Conservation (phyloP, 1,284 basidiomycete species). For the Apiotrichum porosum region DNA sequence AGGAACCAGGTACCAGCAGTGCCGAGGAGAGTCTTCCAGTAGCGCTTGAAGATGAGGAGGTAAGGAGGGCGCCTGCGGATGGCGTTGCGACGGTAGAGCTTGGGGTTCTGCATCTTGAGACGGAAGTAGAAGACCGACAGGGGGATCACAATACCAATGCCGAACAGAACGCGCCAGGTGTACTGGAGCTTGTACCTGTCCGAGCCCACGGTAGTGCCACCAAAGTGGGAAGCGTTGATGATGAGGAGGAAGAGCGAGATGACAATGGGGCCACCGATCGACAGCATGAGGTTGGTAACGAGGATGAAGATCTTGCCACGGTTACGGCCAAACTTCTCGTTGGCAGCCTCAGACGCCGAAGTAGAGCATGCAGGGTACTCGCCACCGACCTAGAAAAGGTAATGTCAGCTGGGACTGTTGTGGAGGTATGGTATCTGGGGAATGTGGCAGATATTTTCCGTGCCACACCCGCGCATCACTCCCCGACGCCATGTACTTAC, state of each 20-base stretch:
- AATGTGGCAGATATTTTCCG: too few relatives aligned
- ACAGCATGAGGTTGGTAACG: conserved; percentile 58
- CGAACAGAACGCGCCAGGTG: conserved; percentile 72
- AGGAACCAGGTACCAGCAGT: conserved; percentile 71
- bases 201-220: conserved; percentile 52
- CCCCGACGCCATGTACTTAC: conserved; percentile 31
- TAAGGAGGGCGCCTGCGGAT: conserved; percentile 45
- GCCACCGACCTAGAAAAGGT: conserved; percentile 45
- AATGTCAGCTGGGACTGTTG: too few relatives aligned
- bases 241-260: conserved; percentile 68
- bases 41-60: conserved; percentile 57
- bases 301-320: conserved; percentile 70
- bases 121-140: conserved; percentile 57
- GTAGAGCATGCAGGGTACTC: conserved; percentile 71
- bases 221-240: conserved; percentile 44
- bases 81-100: conserved; percentile 61
- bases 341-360: conserved; percentile 64
- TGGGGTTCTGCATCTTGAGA: conserved; percentile 64
- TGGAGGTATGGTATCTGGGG: too few relatives aligned
- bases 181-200: conserved; percentile 62
- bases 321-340: conserved; percentile 60
- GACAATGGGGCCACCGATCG: conserved; percentile 64
- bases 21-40: conserved; percentile 65
- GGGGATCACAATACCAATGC: conserved; percentile 64
- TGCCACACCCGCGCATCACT: conserved; percentile 50